Conservation (phyloP, 371 early-diverging fungal species). For the Lichtheimia hyalospora region DNA sequence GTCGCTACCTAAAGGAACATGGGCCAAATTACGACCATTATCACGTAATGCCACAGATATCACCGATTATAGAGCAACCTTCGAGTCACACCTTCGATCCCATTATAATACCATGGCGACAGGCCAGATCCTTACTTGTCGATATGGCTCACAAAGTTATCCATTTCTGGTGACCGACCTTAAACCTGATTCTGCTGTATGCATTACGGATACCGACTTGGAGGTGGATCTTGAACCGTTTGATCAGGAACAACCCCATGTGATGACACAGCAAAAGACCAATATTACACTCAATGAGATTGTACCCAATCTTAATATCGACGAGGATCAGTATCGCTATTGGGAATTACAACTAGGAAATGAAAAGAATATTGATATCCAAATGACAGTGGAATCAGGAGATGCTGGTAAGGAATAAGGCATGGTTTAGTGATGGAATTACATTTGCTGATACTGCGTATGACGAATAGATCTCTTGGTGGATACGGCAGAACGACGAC, state of each 20-base stretch:
- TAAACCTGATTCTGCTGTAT: conserved; percentile 67
- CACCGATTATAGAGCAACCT: conserved; percentile 65
- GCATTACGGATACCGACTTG: conserved; percentile 81
- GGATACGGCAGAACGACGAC: conserved; percentile 19
- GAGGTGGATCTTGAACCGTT: conserved; percentile 77
- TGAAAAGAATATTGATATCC: conserved; percentile 9
- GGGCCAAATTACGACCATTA: conserved; percentile 68
- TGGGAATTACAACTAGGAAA: conserved; percentile 25
- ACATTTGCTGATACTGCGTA: neutral
- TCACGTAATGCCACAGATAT: conserved; percentile 58
- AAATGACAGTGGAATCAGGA: conserved; percentile 22
- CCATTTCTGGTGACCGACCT: conserved; percentile 69
- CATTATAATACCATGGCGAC: conserved; percentile 73
- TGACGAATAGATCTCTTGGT: conserved; percentile 36
- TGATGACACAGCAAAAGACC: neutral
- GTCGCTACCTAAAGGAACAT: conserved; percentile 68
- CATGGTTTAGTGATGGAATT: neutral
- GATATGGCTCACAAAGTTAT: conserved; percentile 53
- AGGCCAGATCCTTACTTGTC: conserved; percentile 65
- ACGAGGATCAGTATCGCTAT: conserved; percentile 25
- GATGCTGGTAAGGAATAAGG: conserved; percentile 32
- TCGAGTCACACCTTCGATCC: conserved; percentile 75
- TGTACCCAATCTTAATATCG: conserved; percentile 7
- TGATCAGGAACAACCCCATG: conserved; percentile 13
- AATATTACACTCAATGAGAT: neutral